Evolutionary conservation across 345 rosid genomes (phyloP).

Genomic region (Punica granatum): DNA sequence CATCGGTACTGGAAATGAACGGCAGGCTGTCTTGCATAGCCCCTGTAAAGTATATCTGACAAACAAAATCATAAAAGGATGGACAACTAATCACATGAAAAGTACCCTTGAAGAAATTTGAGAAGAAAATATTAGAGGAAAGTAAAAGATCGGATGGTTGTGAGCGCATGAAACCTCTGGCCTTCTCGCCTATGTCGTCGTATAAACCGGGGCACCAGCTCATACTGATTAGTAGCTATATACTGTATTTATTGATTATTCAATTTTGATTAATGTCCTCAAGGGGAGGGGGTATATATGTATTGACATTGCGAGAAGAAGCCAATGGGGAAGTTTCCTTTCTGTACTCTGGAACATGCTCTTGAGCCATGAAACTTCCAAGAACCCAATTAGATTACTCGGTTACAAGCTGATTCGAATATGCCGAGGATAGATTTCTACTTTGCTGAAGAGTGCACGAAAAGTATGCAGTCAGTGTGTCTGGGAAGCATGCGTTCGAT

Average conservation of each 20-base stretch:
- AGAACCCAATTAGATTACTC: slow-evolving; percentile 9
- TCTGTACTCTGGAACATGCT: slow-evolving; percentile 4
- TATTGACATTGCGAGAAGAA: slow-evolving; percentile 5
- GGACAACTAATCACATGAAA: background rate
- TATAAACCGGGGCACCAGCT: slow-evolving; percentile 33
- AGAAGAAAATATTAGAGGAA: background rate
- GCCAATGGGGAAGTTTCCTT: slow-evolving; percentile 41
- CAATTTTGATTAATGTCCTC: background rate
- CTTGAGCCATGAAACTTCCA: slow-evolving; percentile 32
- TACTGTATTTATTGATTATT: background rate
- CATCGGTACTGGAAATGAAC: slow-evolving; percentile 21
- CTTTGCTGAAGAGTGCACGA: background rate
- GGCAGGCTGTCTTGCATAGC: slow-evolving; percentile 35
- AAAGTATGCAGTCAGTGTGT: background rate
- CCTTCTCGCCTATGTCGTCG: slow-evolving; percentile 41
- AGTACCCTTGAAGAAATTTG: background rate
- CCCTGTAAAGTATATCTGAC: slow-evolving; percentile 48
- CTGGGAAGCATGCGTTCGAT: too few species aligned
- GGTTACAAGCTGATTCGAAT: background rate
- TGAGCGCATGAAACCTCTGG: slow-evolving; percentile 27
- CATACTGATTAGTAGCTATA: slow-evolving; percentile 8
- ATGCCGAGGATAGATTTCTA: background rate
- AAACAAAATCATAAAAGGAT: background rate
- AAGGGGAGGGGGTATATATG: background rate
- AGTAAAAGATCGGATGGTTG: background rate